Evolutionary conservation across 306 rosid genomes (phyloP).

Genomic region (Prunus persica): Prunus_persica_NCBIv2 NC_034014.1:8598001-8598500

Average conservation of each 20-base stretch:
- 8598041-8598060: constrained; percentile 55
- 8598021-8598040: constrained; percentile 69
- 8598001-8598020: constrained; percentile 44
- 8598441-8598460: not conserved
- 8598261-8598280: constrained; percentile 5
- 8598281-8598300: not conserved
- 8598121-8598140: constrained; percentile 39
- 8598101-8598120: constrained; percentile 84
- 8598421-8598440: not conserved
- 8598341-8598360: not conserved
- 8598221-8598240: constrained; percentile 54
- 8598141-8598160: constrained; percentile 51
- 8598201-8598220: constrained; percentile 70
- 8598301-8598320: not conserved
- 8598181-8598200: constrained; percentile 87
- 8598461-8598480: not conserved
- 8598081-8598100: constrained; percentile 90
- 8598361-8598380: not conserved
- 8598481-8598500: not conserved
- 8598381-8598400: not conserved
- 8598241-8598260: not conserved
- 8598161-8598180: constrained; percentile 44
- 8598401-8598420: not conserved
- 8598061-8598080: constrained; percentile 75
- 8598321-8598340: not conserved